Evolutionary conservation across 495 filamentous ascomycete species (phyloP), one percentile per base, ranked within the genome.

Genomic region (Aspergillus incahuasiensis): DNA sequence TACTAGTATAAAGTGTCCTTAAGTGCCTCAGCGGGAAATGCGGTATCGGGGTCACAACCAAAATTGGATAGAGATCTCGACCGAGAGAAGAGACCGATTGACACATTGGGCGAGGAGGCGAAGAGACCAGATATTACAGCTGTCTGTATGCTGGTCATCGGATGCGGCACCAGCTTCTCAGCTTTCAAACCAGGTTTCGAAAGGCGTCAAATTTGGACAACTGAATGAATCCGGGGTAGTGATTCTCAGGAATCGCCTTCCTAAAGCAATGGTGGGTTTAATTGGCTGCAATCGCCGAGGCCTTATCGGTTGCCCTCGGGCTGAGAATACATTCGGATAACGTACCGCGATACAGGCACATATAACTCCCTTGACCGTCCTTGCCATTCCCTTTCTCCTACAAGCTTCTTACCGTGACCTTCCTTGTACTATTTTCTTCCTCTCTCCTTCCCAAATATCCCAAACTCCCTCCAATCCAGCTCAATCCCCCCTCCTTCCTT

Each of bases 241-340:
- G 43, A 22, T n/a, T 30, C 13, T 16, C 1, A 40, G 19, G 48
- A 25, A 50, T 13, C 21, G 34, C 34, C 20, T 40, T 40, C 34
- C 48, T 40, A 16, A 50, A 50, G 8, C 7, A 24, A 24, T 12
- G 5, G 25, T 7, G 13, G 2, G 0, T 54, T 6, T 59, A 47
- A 60, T 60, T 60, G 58, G 58, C 19, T 25, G 12, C n/a, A 9
- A 22, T 6, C 52, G 48, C 58, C 58, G 58, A 60, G 42, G 12
- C 32, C 54, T 52, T 56, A 60, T 60, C 57, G 52, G 52, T 55
- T 51, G 42, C 40, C 30, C 50, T 48, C 44, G 56, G 50, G 16
- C 5, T 54, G 39, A 40, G 41, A 12, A 35, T 52, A 21, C 51
- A 8, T 5, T n/a, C 38, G 44, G 45, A 28, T 43, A 56, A 47